A percentile compares a stretch with the other conserved stretches of the same genome.
phyloP scores from a whole-genome alignment of 139 green algal species.

The Spirogloea muscicola region DNA sequence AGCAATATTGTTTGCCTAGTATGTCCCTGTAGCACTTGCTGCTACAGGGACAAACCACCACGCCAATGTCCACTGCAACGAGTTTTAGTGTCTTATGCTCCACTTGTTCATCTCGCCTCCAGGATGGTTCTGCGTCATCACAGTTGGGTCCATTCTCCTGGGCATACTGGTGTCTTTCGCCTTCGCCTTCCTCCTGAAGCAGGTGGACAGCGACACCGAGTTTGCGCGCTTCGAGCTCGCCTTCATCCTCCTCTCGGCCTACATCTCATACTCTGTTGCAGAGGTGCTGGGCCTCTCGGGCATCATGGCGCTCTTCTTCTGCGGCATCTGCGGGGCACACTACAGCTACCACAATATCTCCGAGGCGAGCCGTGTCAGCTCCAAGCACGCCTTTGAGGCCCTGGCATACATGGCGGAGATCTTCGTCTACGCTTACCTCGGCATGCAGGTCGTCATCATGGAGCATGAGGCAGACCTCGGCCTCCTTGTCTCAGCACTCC shows the following conservation, averaged over 20 bases:
- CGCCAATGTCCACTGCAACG: no score
- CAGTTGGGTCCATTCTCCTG: conserved; percentile 59
- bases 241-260: conserved; percentile 46
- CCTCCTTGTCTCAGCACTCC: conserved; percentile 55
- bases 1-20: no score
- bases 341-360: conserved; percentile 62
- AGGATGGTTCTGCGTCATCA: conserved; percentile 50
- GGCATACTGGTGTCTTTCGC: conserved; percentile 55
- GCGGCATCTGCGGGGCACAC: conserved; percentile 64
- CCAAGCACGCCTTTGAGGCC: conserved; percentile 54
- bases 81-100: no score
- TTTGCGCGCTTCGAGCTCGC: conserved; percentile 44
- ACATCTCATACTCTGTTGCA: conserved; percentile 48
- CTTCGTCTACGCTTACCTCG: conserved; percentile 74
- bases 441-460: conserved; percentile 56
- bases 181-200: conserved; percentile 47
- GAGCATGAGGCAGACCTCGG: conserved; percentile 38
- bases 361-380: conserved; percentile 48
- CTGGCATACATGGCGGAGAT: conserved; percentile 62
- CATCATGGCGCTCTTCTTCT: conserved; percentile 61
- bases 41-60: no score
- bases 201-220: conserved; percentile 33
- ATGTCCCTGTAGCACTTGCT: no score
- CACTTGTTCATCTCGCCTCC: no score
- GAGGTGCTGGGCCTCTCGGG: conserved; percentile 40